These are phyloP conservation scores for Nicotiana knightiana DNA, from an alignment of 257 asterid species.

Conservation along the genomic window DNA sequence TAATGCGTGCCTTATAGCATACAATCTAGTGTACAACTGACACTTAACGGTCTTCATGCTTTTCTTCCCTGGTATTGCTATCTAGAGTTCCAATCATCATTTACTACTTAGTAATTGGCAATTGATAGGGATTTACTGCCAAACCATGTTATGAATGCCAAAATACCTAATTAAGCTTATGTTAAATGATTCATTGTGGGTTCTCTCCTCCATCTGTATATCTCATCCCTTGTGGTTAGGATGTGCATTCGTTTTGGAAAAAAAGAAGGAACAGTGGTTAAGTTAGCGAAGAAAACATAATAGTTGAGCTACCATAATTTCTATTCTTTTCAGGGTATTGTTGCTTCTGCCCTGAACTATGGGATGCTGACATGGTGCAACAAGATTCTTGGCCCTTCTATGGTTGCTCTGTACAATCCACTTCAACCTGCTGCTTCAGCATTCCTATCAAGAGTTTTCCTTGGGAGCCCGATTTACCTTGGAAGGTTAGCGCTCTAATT, in stretches of 20 bases:
- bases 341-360: slow-evolving; percentile 86
- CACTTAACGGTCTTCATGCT: neutral
- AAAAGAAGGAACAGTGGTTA: neutral
- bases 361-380: slow-evolving; percentile 89
- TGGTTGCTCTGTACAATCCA: slow-evolving; percentile 88
- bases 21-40: neutral
- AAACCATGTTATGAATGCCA: neutral
- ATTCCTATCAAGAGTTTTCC: slow-evolving; percentile 73
- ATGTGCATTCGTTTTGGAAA: neutral
- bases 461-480: slow-evolving; percentile 87
- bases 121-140: neutral
- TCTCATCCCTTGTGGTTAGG: neutral
- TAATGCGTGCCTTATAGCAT: neutral
- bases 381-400: slow-evolving; percentile 81
- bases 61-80: neutral
- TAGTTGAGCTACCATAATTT: neutral
- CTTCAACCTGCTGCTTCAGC: slow-evolving; percentile 95
- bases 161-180: neutral
- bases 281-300: neutral
- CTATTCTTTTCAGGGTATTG: slow-evolving; percentile 50
- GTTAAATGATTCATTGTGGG: neutral
- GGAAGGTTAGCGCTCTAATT: slow-evolving; percentile 60
- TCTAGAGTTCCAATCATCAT: neutral
- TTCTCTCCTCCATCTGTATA: neutral
- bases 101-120: neutral